Percentiles rank a stretch among this genome's conserved stretches.
Conservation (phyloP, 2,329 filamentous ascomycete species). For the Neopestalotiopsis clavispora region DNA sequence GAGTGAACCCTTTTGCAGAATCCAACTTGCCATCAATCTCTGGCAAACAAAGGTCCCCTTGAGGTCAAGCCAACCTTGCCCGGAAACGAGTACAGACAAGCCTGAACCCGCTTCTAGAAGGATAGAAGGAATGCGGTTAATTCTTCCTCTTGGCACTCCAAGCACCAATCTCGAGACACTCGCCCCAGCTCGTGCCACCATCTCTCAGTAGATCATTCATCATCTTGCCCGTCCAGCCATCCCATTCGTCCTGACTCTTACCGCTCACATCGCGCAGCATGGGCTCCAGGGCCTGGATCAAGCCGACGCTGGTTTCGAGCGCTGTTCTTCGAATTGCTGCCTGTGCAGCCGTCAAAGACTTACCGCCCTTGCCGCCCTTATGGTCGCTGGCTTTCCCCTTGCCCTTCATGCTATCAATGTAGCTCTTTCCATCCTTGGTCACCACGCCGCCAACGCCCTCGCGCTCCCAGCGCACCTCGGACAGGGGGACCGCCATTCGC, state of each 20-base stretch:
- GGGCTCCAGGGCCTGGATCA: constrained; percentile 86
- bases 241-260: constrained; percentile 92
- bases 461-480: constrained; percentile 85
- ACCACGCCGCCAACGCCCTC: constrained; percentile 70
- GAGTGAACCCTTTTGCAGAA: no score
- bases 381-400: constrained; percentile 46
- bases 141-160: constrained; percentile 82
- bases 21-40: no score
- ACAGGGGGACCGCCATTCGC: constrained; percentile 84
- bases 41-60: no score
- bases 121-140: constrained; percentile 14
- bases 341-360: constrained; percentile 69
- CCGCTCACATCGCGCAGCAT: constrained; percentile 80
- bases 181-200: constrained; percentile 78
- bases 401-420: constrained; percentile 57
- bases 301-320: constrained; percentile 79
- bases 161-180: constrained; percentile 85
- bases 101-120: neutral
- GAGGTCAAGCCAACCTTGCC: no score
- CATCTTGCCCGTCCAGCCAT: constrained; percentile 86
- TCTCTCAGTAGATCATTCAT: constrained; percentile 83
- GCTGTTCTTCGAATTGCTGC: constrained; percentile 77
- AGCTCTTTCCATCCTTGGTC: constrained; percentile 65
- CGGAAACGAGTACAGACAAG: neutral
- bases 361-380: constrained; percentile 44